Conservation (phyloP, 257 asterid species). For the Nicotiana paniculata region DNA sequence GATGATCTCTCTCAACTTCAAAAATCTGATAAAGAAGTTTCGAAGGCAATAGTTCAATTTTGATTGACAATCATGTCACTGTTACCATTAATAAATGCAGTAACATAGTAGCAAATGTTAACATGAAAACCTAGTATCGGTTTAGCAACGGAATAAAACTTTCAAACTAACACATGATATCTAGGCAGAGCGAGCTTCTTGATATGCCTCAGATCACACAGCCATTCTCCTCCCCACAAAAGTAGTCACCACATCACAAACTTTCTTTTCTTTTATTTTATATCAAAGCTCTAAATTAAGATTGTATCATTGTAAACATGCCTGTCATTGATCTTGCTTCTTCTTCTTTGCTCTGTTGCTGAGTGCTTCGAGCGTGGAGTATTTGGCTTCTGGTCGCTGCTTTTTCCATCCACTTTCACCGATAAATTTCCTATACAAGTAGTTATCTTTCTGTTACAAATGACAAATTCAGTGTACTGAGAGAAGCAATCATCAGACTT, state of each 20-base stretch:
- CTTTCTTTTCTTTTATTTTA: neutral
- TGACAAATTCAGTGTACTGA: neutral
- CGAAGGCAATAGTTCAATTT: neutral
- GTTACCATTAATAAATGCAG: neutral
- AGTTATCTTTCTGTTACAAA: neutral
- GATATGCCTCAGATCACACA: neutral
- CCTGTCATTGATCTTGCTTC: constrained; percentile 99
- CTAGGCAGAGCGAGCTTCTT: neutral
- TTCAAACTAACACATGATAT: neutral
- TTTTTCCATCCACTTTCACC: constrained; percentile 60
- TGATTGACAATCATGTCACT: neutral
- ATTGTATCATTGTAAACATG: constrained; percentile 22
- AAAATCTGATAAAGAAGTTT: constrained; percentile 51
- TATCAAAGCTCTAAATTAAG: neutral
- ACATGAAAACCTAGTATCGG: neutral
- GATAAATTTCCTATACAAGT: constrained; percentile 47
- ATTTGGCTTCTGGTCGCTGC: constrained; percentile 65
- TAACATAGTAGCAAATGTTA: neutral
- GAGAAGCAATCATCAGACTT: neutral
- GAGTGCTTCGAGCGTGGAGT: constrained; percentile 98
- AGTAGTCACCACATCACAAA: neutral
- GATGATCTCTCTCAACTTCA: constrained; percentile 74
- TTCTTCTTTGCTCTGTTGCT: constrained; percentile 98
- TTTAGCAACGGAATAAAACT: neutral
- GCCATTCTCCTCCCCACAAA: neutral